Conservation (phyloP, 306 rosid genomes). For the Potentilla sterilis region DNA sequence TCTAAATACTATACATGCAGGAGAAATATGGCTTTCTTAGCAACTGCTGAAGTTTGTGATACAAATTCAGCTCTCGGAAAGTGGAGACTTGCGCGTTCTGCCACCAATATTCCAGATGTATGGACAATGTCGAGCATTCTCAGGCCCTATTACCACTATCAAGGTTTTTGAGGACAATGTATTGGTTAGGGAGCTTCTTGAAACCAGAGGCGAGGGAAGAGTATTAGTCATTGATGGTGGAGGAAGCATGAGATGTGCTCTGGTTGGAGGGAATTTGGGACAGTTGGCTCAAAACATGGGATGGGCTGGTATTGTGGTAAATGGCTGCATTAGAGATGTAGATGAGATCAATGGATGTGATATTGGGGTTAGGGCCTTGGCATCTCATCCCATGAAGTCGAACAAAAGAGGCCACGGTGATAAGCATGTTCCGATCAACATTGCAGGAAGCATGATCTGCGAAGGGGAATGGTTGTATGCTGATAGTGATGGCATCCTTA, state of each 20-base stretch:
- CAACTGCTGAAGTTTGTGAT: slow-evolving; percentile 48
- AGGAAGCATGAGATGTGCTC: slow-evolving; percentile 53
- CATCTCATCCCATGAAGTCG: slow-evolving; percentile 57
- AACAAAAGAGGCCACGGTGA: slow-evolving; percentile 47
- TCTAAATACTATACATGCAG: background rate
- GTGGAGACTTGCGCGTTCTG: slow-evolving; percentile 47
- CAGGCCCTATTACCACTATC: slow-evolving; percentile 52
- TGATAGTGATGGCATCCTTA: slow-evolving; percentile 43
- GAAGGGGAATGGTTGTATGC: slow-evolving; percentile 89
- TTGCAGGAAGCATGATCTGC: slow-evolving; percentile 54
- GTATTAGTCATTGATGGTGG: slow-evolving; percentile 48
- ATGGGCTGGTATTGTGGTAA: slow-evolving; percentile 77
- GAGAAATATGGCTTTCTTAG: slow-evolving; percentile 25
- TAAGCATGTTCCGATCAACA: slow-evolving; percentile 28
- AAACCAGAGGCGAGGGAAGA: slow-evolving; percentile 59
- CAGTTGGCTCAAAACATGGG: slow-evolving; percentile 53
- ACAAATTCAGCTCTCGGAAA: slow-evolving; percentile 36
- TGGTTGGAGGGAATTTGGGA: slow-evolving; percentile 50
- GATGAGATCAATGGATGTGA: slow-evolving; percentile 75
- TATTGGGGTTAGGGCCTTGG: slow-evolving; percentile 75
- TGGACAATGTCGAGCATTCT: slow-evolving; percentile 52
- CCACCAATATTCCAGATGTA: slow-evolving; percentile 50
- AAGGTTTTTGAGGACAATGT: slow-evolving; percentile 81
- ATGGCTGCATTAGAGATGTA: slow-evolving; percentile 84
- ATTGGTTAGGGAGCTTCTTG: slow-evolving; percentile 57